phyloP scores from a whole-genome alignment of 768 basidiomycete species.

The Lactifluus subvellereus region DNA sequence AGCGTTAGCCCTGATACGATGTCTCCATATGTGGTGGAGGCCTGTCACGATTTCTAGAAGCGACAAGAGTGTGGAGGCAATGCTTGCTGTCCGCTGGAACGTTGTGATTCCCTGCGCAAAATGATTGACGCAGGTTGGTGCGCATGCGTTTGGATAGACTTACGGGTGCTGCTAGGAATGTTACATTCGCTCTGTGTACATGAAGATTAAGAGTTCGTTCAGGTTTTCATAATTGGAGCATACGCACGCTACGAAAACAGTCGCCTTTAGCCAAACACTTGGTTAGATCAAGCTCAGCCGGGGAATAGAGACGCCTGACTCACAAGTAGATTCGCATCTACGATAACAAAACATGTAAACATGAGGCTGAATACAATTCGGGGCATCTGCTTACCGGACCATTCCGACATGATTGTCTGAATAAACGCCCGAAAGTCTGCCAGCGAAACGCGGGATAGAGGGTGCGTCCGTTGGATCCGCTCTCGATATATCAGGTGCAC shows the following conservation, averaged over 20 bases:
- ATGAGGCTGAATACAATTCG: not conserved
- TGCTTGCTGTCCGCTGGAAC: conserved; percentile 7
- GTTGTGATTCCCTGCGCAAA: conserved; percentile 4
- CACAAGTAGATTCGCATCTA: conserved; percentile 13
- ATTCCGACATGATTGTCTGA: not conserved
- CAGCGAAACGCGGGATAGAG: not conserved
- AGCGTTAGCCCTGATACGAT: conserved; percentile 2
- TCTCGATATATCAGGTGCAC: conserved; percentile 5
- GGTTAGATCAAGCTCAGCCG: not conserved
- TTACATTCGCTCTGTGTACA: conserved; percentile 7
- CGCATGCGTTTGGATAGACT: not conserved
- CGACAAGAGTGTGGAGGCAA: conserved; percentile 1
- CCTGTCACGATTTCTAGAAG: conserved; percentile 6
- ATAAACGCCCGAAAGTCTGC: conserved; percentile 7
- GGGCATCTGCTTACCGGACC: conserved; percentile 3
- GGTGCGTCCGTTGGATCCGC: conserved; percentile 10
- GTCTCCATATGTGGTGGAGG: conserved; percentile 8
- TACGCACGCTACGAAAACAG: conserved; percentile 12
- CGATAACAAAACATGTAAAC: not conserved
- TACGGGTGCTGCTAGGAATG: conserved; percentile 4
- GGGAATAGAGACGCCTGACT: not conserved
- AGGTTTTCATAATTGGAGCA: not conserved
- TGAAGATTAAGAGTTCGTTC: not conserved
- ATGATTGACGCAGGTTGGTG: not conserved
- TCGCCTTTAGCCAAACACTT: conserved; percentile 1